Conservation (phyloP, 306 rosid genomes). For the Prunus dulcis region DNA sequence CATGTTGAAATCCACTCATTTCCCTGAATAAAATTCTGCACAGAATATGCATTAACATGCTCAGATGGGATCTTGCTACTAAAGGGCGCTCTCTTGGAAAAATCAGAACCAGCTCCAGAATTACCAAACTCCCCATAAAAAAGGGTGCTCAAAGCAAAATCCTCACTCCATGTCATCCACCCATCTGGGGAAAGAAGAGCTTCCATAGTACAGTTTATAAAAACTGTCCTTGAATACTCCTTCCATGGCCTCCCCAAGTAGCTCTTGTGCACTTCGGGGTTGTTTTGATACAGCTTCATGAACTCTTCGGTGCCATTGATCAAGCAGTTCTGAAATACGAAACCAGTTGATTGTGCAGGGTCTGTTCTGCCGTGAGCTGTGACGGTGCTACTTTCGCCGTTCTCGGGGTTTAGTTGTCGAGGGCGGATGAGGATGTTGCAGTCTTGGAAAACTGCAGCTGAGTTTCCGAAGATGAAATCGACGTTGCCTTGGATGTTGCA, state of each 20-base stretch:
- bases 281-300: constrained; percentile 51
- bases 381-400: constrained; percentile 60
- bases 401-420: constrained; percentile 51
- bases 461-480: constrained; percentile 85
- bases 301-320: constrained; percentile 75
- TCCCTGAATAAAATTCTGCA: constrained; percentile 80
- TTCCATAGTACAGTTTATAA: constrained; percentile 44
- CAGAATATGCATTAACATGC: constrained; percentile 52
- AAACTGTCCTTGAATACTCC: constrained; percentile 70
- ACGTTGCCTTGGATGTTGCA: constrained; percentile 76
- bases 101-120: constrained; percentile 44
- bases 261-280: constrained; percentile 67
- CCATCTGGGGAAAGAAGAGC: constrained; percentile 50
- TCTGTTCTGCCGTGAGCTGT: constrained; percentile 87
- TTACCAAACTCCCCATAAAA: constrained; percentile 72
- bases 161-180: constrained; percentile 75
- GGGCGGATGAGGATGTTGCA: constrained; percentile 52
- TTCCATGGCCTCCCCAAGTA: constrained; percentile 99
- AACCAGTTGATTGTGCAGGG: constrained; percentile 78
- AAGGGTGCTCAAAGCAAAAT: constrained; percentile 63
- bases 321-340: constrained; percentile 65
- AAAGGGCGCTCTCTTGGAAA: constrained; percentile 55
- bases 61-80: constrained; percentile 53
- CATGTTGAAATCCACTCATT: constrained; percentile 47
- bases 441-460: constrained; percentile 69